Evolutionary conservation across 306 rosid genomes (phyloP), one percentile per base, ranked within the genome.

Genomic region (Mucuna pruriens): DNA sequence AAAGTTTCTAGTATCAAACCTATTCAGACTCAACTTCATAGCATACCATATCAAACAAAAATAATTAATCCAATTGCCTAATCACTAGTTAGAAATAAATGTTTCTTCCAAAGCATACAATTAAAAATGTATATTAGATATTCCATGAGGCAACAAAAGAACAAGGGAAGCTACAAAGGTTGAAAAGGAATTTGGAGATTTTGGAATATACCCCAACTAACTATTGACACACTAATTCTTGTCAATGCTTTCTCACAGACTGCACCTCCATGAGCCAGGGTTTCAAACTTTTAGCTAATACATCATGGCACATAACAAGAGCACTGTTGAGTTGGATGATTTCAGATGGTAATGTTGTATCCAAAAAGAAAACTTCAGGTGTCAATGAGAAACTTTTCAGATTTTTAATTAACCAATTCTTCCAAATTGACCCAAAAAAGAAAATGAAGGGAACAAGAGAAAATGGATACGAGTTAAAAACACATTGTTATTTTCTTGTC

Each of bases 291-390:
- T 7, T 25, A 29, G 26, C 44, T 13, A 22, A 74, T 52, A 23
- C 63, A 6, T 54, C 49, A 54, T 19, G 67, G 78, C 51, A 73
- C 51, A 40, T 52, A 54, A n/a, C 78, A 73, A 34, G 51, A 52
- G 11, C 22, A 71, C 77, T 13, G 76, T 17, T 64, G 42, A 64
- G 46, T 64, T 64, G 69, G 42, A 13, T 62, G 9, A 62, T 25
- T 26, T 60, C 7, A 23, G 64, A 26, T 11, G 9, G 12, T 60
- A 11, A 60, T 23, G 16, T 57, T 57, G 64, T 3, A 57, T n/a
- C 33, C 16, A 57, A 23, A 22, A 57, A 61, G 9, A 26, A 6
- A 26, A 60, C 7, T 5, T 17, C 23, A 49, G 63, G 9, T 55
- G 33, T 23, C 23, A 25, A 58, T 23, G 36, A 58, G 36, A 58